These are phyloP conservation scores for Huntiella bhutanensis DNA, from an alignment of 2,329 filamentous ascomycete species.

Conservation along the genomic window DNA sequence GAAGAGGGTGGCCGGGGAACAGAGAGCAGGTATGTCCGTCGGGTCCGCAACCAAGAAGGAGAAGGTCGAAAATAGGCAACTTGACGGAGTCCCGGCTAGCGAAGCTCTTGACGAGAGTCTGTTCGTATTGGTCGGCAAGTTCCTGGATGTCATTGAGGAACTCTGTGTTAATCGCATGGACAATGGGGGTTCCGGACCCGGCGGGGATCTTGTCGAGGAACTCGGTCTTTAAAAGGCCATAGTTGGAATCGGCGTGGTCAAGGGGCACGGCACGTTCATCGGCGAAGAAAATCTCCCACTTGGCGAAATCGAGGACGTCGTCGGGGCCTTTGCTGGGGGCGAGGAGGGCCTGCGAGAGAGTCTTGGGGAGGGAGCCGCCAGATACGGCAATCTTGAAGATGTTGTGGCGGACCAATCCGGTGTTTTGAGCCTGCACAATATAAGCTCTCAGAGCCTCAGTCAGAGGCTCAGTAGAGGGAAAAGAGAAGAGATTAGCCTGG, in stretches of 20 bases:
- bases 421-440: slow-evolving; percentile 62
- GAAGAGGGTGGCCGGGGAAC: slow-evolving; percentile 74
- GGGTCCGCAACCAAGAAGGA: slow-evolving; percentile 83
- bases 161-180: slow-evolving; percentile 56
- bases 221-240: slow-evolving; percentile 69
- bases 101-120: slow-evolving; percentile 67
- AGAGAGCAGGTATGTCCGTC: slow-evolving; percentile 95
- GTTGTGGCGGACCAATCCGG: slow-evolving; percentile 60
- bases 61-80: slow-evolving; percentile 82
- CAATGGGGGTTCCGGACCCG: slow-evolving; percentile 43
- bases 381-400: slow-evolving; percentile 85
- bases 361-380: slow-evolving; percentile 79
- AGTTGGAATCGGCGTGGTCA: slow-evolving; percentile 87
- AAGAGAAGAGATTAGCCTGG: slow-evolving; percentile 61
- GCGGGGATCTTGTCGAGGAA: slow-evolving; percentile 72
- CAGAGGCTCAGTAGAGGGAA: slow-evolving; percentile 48
- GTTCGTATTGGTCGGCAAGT: slow-evolving; percentile 83
- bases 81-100: slow-evolving; percentile 86
- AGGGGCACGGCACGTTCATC: slow-evolving; percentile 91
- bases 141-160: slow-evolving; percentile 66
- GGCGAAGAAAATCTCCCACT: slow-evolving; percentile 97
- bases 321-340: slow-evolving; percentile 28
- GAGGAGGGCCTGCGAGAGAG: slow-evolving; percentile 69
- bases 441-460: slow-evolving; percentile 64
- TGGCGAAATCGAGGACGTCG: slow-evolving; percentile 55